Evolutionary conservation across 2,329 filamentous ascomycete genomes (phyloP), one percentile per base, ranked within the genome.

Genomic region (Dothideomycetes sp.): DNA sequence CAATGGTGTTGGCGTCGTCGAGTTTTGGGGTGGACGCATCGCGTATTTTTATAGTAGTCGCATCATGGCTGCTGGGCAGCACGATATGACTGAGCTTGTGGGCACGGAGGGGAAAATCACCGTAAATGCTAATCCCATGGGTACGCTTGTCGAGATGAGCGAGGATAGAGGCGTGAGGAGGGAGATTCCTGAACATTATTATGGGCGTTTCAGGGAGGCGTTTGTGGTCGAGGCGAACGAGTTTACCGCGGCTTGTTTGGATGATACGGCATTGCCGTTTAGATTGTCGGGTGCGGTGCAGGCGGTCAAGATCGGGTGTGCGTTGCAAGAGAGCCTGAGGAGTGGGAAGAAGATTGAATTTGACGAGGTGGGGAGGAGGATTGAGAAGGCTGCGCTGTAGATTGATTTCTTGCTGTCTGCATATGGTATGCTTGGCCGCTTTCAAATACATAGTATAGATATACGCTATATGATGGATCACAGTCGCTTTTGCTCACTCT

Each of bases 11-110:
- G 78, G 75, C 3, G 61, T 81, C 14, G 70, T 81, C 11, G 78
- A 83, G 57, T 83, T 83, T 57, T 72, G 69, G 51, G 69, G 68
- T 37, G 75, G 73, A 32, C 71, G 72, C 52, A 74, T 83, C 34
- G 77, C 76, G 2, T 76, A 80, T 52, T 71, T 80, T 44, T 82
- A 77, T 55, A 68, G 65, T 31, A 72, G 66, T 8, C 66, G 77
- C 11, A 82, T 81, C 73, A 82, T 81, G 72, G 73, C 77, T 0
- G 70, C 73, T 0, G 79, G 79, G 0, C 77, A 82, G 56, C 72
- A 80, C 45, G 79, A 82, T 53, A 72, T 68, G 43, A 79, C 77
- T 0, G 77, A 81, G 58, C 71, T 82, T 45, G 77, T 81, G 40
- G 79, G 77, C 10, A 82, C 78, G 1, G 66, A 70, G 48, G 77